phyloP scores from a whole-genome alignment of 78 protist species.

The Thecamonas trahens region DNA sequence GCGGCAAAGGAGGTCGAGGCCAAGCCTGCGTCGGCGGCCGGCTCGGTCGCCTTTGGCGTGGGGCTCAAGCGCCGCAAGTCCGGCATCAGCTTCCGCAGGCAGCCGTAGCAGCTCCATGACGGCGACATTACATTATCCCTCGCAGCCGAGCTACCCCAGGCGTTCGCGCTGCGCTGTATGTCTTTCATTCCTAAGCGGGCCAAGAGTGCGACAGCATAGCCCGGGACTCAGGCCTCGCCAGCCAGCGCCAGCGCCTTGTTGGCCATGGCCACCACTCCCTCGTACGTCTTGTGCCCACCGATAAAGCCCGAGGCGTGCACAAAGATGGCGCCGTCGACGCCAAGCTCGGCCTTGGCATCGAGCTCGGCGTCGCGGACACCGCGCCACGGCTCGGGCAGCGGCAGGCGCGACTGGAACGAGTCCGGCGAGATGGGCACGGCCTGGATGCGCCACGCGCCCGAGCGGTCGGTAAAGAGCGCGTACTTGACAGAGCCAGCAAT shows the following conservation, averaged over 20 bases:
- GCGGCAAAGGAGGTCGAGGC: no score
- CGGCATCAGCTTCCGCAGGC: no score
- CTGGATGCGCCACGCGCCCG: conserved; percentile 49
- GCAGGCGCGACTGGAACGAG: conserved; percentile 10
- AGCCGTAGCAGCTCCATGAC: no score
- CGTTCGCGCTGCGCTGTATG: no score
- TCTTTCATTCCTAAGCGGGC: no score
- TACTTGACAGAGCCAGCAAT: conserved; percentile 10
- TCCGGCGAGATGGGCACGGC: conserved; percentile 19
- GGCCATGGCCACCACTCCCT: conserved; percentile 68
- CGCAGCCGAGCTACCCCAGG: no score
- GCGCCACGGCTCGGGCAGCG: conserved; percentile 68
- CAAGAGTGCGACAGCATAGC: no score
- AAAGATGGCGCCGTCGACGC: neutral
- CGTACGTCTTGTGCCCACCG: conserved; percentile 76
- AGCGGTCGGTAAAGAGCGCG: conserved; percentile 48
- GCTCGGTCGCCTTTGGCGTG: no score
- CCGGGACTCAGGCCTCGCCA: no score
- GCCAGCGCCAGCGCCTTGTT: conserved; percentile 36
- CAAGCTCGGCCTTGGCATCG: conserved; percentile 31
- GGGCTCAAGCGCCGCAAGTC: no score
- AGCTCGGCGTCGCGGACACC: conserved; percentile 65
- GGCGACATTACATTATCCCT: no score
- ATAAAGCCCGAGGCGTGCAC: conserved; percentile 76
- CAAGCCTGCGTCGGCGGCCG: no score